Conservation (phyloP, 179 eudicot species). For the Beta corolliflora region DNA sequence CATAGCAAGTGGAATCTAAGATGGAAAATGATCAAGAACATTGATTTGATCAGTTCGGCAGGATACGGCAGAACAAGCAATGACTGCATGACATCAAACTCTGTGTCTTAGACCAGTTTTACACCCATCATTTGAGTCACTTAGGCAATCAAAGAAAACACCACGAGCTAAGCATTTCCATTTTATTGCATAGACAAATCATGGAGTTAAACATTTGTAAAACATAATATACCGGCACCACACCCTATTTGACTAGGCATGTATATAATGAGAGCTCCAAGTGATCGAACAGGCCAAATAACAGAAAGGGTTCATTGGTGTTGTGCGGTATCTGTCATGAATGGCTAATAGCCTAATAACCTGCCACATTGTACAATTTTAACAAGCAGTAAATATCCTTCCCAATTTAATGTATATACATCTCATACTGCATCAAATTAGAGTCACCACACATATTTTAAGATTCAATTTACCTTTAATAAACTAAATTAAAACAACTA, state of each 20-base stretch:
- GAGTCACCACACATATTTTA: not conserved
- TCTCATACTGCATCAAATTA: conserved; percentile 2
- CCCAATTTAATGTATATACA: not conserved
- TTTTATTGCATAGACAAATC: not conserved
- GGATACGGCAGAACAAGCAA: not conserved
- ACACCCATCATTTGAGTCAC: not conserved
- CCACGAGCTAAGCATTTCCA: not conserved
- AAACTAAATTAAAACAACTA: too few species aligned
- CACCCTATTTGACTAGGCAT: not conserved
- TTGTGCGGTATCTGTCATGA: not conserved
- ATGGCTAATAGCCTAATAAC: not conserved
- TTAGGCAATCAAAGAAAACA: not conserved
- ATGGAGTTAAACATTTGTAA: not conserved
- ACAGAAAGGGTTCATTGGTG: not conserved
- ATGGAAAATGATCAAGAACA: not conserved
- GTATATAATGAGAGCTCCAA: not conserved
- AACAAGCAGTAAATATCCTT: too few species aligned
- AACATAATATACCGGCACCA: not conserved
- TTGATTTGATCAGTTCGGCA: not conserved
- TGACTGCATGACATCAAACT: not conserved
- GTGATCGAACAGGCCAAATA: not conserved
- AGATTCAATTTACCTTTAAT: not conserved
- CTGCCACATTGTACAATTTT: too few species aligned
- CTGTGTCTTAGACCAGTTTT: not conserved
- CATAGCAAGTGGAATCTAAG: not conserved